A percentile compares a stretch with the other conserved stretches of the same genome.
Evolutionary conservation across 78 protist species (phyloP).

Genomic region (Bigelowiella natans): DNA sequence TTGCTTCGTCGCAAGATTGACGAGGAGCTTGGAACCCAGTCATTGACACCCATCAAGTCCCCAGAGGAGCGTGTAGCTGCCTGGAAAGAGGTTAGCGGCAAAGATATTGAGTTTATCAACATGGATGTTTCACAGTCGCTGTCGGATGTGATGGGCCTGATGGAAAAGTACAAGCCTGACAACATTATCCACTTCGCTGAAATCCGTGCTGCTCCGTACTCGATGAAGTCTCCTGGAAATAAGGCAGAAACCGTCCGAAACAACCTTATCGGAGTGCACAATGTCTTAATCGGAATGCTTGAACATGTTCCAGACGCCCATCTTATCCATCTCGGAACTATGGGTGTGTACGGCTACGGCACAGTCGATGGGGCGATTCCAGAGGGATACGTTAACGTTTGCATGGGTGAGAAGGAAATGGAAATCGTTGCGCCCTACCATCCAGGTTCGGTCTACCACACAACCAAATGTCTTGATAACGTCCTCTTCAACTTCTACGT

Average conservation of each 20-base stretch:
- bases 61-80: conserved; percentile 11
- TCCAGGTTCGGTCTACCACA: conserved; percentile 39
- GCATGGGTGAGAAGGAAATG: not conserved
- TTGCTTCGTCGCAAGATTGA: conserved; percentile 40
- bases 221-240: conserved; percentile 1
- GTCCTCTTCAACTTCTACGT: conserved; percentile 31
- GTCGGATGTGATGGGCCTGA: conserved; percentile 9
- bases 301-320: conserved; percentile 28
- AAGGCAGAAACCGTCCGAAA: conserved; percentile 37
- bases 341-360: conserved; percentile 36
- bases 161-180: conserved; percentile 29
- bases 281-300: conserved; percentile 7
- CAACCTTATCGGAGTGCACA: conserved; percentile 34
- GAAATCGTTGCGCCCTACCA: conserved; percentile 26
- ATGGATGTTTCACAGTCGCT: conserved; percentile 18
- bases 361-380: conserved; percentile 21
- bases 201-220: conserved; percentile 44
- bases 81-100: conserved; percentile 23
- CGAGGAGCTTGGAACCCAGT: conserved; percentile 24
- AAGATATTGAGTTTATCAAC: conserved; percentile 8
- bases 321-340: conserved; percentile 33
- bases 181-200: conserved; percentile 38
- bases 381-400: conserved; percentile 32
- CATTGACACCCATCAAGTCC: conserved; percentile 27
- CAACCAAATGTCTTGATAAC: conserved; percentile 38